These are phyloP conservation scores for Alisma plantagoaquatica DNA, from an alignment of 106 monocot genomes.

Conservation along the genomic window DNA sequence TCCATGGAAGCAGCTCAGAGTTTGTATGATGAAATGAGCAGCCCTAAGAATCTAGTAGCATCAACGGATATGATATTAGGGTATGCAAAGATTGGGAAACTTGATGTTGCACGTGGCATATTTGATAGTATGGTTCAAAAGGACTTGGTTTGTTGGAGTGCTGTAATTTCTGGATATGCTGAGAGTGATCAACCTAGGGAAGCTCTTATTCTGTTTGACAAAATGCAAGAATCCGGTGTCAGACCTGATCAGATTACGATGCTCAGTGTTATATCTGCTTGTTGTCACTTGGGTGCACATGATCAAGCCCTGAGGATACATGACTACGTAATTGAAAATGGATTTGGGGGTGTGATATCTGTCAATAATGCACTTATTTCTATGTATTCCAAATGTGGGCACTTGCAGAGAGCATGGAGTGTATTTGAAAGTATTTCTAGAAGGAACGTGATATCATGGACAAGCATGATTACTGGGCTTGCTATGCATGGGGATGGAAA, in stretches of 20 bases:
- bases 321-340: constrained; percentile 22
- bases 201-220: constrained; percentile 48
- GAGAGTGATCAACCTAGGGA: constrained; percentile 48
- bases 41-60: constrained; percentile 35
- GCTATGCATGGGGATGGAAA: constrained; percentile 54
- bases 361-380: constrained; percentile 35
- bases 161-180: constrained; percentile 52
- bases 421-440: constrained; percentile 29
- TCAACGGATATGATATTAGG: constrained; percentile 63
- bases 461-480: constrained; percentile 49
- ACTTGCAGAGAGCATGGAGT: constrained; percentile 20
- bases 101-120: constrained; percentile 32
- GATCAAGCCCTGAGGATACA: constrained; percentile 47
- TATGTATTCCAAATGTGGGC: constrained; percentile 64
- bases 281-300: constrained; percentile 47
- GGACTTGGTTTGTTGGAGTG: constrained; percentile 59
- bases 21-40: constrained; percentile 33
- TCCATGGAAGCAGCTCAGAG: constrained; percentile 35
- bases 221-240: constrained; percentile 28
- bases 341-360: constrained; percentile 6
- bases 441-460: constrained; percentile 56
- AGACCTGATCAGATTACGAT: constrained; percentile 45
- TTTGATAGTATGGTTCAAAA: constrained; percentile 39
- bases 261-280: constrained; percentile 56
- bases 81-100: constrained; percentile 35